Percentiles rank a stretch among this genome's conserved stretches.
phyloP scores from a whole-genome alignment of 2,329 filamentous ascomycete genomes.

The Alternaria triticimaculans region DNA sequence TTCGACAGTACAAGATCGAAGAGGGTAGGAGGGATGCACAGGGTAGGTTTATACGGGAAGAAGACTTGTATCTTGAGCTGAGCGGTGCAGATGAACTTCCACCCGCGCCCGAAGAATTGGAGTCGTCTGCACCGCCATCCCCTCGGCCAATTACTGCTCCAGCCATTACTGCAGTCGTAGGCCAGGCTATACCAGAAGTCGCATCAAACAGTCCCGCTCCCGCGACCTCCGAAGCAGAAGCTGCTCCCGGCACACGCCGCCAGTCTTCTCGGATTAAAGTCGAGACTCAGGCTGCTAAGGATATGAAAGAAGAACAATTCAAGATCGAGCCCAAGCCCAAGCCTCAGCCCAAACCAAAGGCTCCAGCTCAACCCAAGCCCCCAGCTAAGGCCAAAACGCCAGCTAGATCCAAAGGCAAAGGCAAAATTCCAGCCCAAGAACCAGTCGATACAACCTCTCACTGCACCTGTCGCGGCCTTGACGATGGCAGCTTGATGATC shows the following conservation, averaged over 20 bases:
- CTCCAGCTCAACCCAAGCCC: not conserved
- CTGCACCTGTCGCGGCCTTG: constrained; percentile 10
- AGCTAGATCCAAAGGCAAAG: not conserved
- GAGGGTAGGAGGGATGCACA: not conserved
- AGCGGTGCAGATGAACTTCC: not conserved
- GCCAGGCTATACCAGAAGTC: not conserved
- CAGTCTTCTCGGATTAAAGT: not conserved
- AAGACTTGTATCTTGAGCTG: not conserved
- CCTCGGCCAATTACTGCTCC: not conserved
- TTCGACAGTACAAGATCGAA: not conserved
- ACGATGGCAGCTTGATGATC: constrained; percentile 11
- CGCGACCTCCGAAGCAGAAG: not conserved
- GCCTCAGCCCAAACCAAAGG: not conserved
- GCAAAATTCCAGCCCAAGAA: not conserved
- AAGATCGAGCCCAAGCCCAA: not conserved
- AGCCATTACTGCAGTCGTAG: not conserved
- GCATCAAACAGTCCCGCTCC: not conserved
- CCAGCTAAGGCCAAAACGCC: not conserved
- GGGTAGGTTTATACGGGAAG: not conserved
- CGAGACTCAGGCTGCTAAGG: not conserved
- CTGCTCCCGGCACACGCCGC: not conserved
- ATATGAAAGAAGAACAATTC: not conserved
- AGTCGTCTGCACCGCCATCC: not conserved
- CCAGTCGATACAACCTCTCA: not conserved
- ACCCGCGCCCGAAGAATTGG: not conserved